Evolutionary conservation across 2,329 filamentous ascomycete genomes (phyloP), one percentile per base, ranked within the genome.

Genomic region (Stachybotrys chlorohalonatus): DNA sequence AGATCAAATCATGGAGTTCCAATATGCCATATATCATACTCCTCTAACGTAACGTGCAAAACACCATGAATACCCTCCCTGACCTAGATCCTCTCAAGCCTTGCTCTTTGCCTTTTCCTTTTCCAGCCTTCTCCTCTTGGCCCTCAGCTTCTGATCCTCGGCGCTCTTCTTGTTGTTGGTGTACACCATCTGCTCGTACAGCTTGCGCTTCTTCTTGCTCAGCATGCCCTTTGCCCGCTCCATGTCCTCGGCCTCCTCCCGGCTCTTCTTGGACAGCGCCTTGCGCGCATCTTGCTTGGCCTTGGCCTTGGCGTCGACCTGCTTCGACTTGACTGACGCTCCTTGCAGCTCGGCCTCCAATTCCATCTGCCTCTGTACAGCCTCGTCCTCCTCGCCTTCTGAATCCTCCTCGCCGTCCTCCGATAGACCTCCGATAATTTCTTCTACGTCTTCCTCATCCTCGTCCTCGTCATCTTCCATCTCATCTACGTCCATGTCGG

Each of bases 141-240:
- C 82, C 63, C 92, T 82, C 69, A 99, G 75, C 74, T 86, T 89
- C 76, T 93, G 87, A 51, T 93, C 89, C 75, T 96, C 90, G 31
- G 85, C 87, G 62, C 93, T 93, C 78, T 90, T 89, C 81, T 94
- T 92, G 75, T 87, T 92, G 73, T 96, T 96, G 58, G 85, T 91
- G 74, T 95, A 95, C 67, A 91, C 81, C 90, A 99, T 99, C 78
- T 96, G 94, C 78, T 97, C 94, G 62, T 93, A 87, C 66, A 96
- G 77, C 84, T 96, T 96, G 66, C 94, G 82, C 85, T 97, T 99
- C 83, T 95, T 94, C 73, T 95, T 89, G 72, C 88, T 89, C 78
- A 97, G 86, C 94, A 99, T 99, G 76, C 95, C 94, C 83, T 96
- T 96, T 70, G 90, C 87, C 59, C 93, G 82, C 72, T 96, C 91